Conservation (phyloP, 257 asterid genomes). For the Phtheirospermum japonicum region DNA sequence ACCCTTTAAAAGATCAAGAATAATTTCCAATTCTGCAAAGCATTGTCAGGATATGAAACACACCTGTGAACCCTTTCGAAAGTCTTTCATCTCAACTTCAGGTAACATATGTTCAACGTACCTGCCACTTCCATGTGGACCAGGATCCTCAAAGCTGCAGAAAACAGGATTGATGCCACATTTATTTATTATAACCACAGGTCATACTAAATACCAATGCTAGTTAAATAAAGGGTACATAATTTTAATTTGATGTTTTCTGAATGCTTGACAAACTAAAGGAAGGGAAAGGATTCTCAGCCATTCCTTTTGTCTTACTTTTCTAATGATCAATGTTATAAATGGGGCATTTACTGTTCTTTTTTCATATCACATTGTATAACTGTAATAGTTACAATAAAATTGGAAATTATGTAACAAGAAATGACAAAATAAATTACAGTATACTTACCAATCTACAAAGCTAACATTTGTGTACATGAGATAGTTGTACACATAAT, state of each 20-base stretch:
- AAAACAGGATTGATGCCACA: slow-evolving; percentile 16
- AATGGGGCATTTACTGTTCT: neutral
- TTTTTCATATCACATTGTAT: neutral
- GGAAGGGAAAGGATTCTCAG: neutral
- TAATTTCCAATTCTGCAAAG: neutral
- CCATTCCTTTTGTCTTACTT: slow-evolving; percentile 17
- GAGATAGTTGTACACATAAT: slow-evolving; percentile 90
- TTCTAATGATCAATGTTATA: neutral
- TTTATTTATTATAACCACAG: slow-evolving; percentile 7
- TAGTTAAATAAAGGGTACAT: slow-evolving; percentile 6
- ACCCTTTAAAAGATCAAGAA: neutral
- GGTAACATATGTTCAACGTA: slow-evolving; percentile 75
- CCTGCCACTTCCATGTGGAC: slow-evolving; percentile 91
- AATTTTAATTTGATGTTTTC: slow-evolving; percentile 2
- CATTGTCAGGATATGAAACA: slow-evolving; percentile 23
- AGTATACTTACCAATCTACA: slow-evolving; percentile 69
- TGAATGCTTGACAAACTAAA: slow-evolving; percentile 4
- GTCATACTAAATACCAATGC: slow-evolving; percentile 4
- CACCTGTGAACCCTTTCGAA: slow-evolving; percentile 94
- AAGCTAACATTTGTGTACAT: slow-evolving; percentile 92
- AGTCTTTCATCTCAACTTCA: slow-evolving; percentile 70
- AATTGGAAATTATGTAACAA: slow-evolving; percentile 2
- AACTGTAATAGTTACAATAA: neutral
- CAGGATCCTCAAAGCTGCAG: slow-evolving; percentile 90
- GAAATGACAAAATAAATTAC: slow-evolving; percentile 10